Evolutionary conservation across 139 green algal genomes (phyloP).

Genomic region (Pycnococcus provasolii): DNA sequence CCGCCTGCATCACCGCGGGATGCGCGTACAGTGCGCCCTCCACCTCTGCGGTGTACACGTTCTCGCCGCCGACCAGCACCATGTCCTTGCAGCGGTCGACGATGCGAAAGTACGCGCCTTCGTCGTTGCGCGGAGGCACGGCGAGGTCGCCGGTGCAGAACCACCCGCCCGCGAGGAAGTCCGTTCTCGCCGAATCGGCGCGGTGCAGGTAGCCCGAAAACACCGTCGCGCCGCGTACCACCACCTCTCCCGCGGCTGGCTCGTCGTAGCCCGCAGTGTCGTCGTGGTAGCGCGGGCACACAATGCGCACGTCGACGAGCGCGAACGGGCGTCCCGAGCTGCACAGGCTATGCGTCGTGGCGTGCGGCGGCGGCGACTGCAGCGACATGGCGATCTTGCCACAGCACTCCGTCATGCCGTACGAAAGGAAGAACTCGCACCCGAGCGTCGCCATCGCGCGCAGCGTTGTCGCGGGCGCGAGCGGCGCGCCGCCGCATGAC

Average conservation of each 20-base stretch:
- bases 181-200: background rate
- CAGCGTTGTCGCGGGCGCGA: background rate
- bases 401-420: conserved; percentile 89
- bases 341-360: conserved; percentile 32
- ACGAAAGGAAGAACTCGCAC: conserved; percentile 75
- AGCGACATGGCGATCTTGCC: conserved; percentile 82
- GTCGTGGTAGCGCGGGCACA: background rate
- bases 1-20: conserved; percentile 49
- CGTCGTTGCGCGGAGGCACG: background rate
- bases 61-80: conserved; percentile 45
- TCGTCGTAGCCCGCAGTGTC: background rate
- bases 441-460: conserved; percentile 27
- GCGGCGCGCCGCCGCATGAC: conserved; percentile 50
- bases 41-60: conserved; percentile 79
- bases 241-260: conserved; percentile 6
- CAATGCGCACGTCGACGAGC: conserved; percentile 16
- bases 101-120: conserved; percentile 56
- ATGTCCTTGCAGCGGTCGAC: conserved; percentile 54
- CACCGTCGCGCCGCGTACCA: conserved; percentile 1
- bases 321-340: conserved; percentile 23
- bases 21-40: conserved; percentile 61
- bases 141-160: conserved; percentile 66
- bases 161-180: conserved; percentile 39
- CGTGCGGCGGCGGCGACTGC: background rate
- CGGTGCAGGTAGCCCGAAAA: conserved; percentile 9